A percentile compares a stretch with the other conserved stretches of the same genome.
Conservation (phyloP, 2,329 filamentous ascomycete species). For the Exophiala aquamarina region DNA sequence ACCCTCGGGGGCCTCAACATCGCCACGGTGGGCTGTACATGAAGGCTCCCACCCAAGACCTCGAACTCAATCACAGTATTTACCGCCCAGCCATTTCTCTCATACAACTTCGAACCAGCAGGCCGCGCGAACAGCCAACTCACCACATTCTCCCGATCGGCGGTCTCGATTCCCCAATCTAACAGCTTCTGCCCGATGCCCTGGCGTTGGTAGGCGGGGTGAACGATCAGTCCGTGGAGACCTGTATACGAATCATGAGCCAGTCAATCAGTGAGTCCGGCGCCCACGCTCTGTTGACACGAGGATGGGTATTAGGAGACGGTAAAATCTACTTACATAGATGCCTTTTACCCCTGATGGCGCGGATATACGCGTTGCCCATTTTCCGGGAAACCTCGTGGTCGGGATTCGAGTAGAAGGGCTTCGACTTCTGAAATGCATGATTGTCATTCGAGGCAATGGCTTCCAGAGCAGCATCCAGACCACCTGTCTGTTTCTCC, state of each 20-base stretch:
- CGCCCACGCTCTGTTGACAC: too few species aligned
- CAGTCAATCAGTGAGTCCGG: too few species aligned
- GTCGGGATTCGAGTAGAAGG: conserved; percentile 14
- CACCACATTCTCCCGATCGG: conserved; percentile 24
- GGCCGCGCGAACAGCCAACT: conserved; percentile 21
- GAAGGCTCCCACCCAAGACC: conserved; percentile 12
- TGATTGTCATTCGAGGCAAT: neutral
- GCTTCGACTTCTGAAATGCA: conserved; percentile 4
- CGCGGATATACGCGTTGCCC: conserved; percentile 14
- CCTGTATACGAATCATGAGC: too few species aligned
- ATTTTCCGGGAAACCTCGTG: conserved; percentile 13
- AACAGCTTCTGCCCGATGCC: conserved; percentile 23
- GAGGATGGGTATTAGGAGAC: too few species aligned
- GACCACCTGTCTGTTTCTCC: neutral
- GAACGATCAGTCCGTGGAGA: conserved; percentile 21
- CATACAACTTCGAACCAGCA: conserved; percentile 21
- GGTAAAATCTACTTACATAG: conserved; percentile 18
- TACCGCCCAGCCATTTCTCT: conserved; percentile 18
- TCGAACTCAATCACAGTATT: conserved; percentile 10
- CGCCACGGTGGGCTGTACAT: conserved; percentile 10
- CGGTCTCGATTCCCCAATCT: conserved; percentile 20
- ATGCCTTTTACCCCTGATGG: conserved; percentile 24
- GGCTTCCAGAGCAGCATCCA: neutral
- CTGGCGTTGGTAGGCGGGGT: conserved; percentile 21
- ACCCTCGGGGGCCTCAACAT: conserved; percentile 20